phyloP scores from a whole-genome alignment of 331 rosid genomes.

The Spiraea crenata region DNA sequence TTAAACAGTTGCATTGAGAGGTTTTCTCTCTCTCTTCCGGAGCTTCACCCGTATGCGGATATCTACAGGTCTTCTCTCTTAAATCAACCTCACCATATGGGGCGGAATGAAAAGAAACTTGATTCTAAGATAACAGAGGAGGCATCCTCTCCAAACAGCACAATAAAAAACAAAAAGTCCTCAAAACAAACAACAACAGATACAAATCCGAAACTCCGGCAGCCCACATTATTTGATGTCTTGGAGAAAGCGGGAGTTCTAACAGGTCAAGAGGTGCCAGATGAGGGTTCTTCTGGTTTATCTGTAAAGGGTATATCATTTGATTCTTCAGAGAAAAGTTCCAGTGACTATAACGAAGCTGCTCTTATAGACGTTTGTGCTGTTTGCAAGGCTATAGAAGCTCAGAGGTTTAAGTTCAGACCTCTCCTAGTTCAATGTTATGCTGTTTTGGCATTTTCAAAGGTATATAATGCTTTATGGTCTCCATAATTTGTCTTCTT shows the following conservation, averaged over 20 bases:
- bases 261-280: slow-evolving; percentile 35
- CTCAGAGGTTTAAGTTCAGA: slow-evolving; percentile 41
- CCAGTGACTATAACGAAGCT: slow-evolving; percentile 14
- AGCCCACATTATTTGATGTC: slow-evolving; percentile 32
- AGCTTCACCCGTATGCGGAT: slow-evolving; percentile 32
- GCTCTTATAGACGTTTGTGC: slow-evolving; percentile 28
- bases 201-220: slow-evolving; percentile 24
- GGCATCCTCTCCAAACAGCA: slow-evolving; percentile 13
- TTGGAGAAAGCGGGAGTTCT: slow-evolving; percentile 34
- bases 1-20: slow-evolving; percentile 28
- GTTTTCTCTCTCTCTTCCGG: slow-evolving; percentile 33
- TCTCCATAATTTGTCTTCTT: not conserved
- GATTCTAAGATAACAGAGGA: slow-evolving; percentile 19
- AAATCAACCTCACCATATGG: slow-evolving; percentile 24
- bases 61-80: slow-evolving; percentile 18
- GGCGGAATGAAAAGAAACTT: slow-evolving; percentile 25
- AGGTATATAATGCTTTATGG: slow-evolving; percentile 20
- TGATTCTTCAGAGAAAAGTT: slow-evolving; percentile 23
- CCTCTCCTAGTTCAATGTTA: slow-evolving; percentile 35
- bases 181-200: slow-evolving; percentile 22
- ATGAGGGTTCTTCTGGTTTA: slow-evolving; percentile 22
- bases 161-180: slow-evolving; percentile 25
- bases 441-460: slow-evolving; percentile 28
- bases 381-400: slow-evolving; percentile 30
- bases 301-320: slow-evolving; percentile 17